Evolutionary conservation across 2,329 filamentous ascomycete genomes (phyloP), one percentile per base, ranked within the genome.

Genomic region (Ascochyta viciae-villosae): DNA sequence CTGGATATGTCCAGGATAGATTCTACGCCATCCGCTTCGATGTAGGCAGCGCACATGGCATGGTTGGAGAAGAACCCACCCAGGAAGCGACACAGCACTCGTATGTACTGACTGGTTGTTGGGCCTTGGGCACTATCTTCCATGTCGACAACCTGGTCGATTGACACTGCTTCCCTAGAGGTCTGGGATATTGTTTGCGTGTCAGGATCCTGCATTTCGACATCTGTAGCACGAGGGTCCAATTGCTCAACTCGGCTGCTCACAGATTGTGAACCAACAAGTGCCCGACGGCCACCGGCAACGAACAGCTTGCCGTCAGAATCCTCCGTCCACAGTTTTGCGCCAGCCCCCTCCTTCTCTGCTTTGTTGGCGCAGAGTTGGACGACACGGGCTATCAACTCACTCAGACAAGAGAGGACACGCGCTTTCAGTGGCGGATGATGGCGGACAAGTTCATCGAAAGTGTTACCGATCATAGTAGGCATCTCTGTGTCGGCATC

Each of bases 391-490:
- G 88, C 88, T 57, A 96, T 86, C 91, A 98, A 96, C 60, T 92
- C 88, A 56, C 96, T 84, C 15, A 96, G 87, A n/a, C 91, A 89
- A 61, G 90, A 89, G 60, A 94, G 87, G 56, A 99, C 95, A 3
- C 88, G 84, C 9, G 85, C 84, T 63, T 93, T 91, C 40, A 99
- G 79, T 22, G 86, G 83, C 0, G 96, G 95, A 68, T 99, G 95
- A 72, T 99, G 95, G 37, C 95, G 88, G 48, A 94, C 90, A 56
- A 99, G 83, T 76, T 99, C 95, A 74, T 99, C 95, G 69, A 99
- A 97, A 37, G 88, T 90, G 24, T 85, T 85, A 10, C 95, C 95
- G 45, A 99, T 84, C 35, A 87, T 85, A 27, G 84, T 85, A 9
- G 93, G 85, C 54, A 96, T 82, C 33, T 89, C 87, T 5, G 84